Percentiles rank a stretch among this genome's conserved stretches.
Conservation (phyloP, 208 protist species). For the Acanthamoeba royreba region DNA sequence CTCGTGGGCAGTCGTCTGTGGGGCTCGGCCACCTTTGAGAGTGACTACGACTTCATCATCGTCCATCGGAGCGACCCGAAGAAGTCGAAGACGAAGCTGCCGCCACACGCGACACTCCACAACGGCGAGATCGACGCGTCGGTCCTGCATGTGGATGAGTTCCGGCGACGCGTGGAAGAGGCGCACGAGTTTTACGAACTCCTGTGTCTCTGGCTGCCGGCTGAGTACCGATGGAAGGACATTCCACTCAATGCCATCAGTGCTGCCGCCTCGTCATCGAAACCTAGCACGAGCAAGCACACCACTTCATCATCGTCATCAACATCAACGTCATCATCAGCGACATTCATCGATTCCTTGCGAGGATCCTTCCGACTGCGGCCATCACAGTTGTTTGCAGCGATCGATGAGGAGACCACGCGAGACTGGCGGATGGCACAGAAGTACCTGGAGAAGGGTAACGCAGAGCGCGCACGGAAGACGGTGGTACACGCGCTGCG, state of each 20-base stretch:
- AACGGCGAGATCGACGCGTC: constrained; percentile 39
- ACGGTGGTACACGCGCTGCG: constrained; percentile 23
- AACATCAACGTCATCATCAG: background rate
- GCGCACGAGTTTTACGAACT: constrained; percentile 5
- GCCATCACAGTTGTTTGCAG: background rate
- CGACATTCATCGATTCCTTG: background rate
- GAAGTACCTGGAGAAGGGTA: constrained; percentile 29
- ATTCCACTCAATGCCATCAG: background rate
- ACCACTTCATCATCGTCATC: background rate
- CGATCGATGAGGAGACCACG: background rate
- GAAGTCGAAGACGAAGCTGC: background rate
- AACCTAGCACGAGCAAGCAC: background rate
- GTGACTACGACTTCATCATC: constrained; percentile 44
- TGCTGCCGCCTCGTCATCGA: background rate
- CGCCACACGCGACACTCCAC: background rate
- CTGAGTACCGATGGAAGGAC: constrained; percentile 34
- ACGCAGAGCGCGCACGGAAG: background rate
- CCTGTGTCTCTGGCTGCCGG: constrained; percentile 5
- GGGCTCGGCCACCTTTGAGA: background rate
- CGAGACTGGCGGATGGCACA: constrained; percentile 21
- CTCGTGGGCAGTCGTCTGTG: constrained; percentile 36
- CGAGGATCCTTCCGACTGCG: background rate
- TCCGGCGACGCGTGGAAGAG: background rate
- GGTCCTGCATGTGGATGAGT: background rate
- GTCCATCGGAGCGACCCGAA: background rate